Conservation (phyloP, 768 basidiomycete species). For the Podaxis sp. region DNA sequence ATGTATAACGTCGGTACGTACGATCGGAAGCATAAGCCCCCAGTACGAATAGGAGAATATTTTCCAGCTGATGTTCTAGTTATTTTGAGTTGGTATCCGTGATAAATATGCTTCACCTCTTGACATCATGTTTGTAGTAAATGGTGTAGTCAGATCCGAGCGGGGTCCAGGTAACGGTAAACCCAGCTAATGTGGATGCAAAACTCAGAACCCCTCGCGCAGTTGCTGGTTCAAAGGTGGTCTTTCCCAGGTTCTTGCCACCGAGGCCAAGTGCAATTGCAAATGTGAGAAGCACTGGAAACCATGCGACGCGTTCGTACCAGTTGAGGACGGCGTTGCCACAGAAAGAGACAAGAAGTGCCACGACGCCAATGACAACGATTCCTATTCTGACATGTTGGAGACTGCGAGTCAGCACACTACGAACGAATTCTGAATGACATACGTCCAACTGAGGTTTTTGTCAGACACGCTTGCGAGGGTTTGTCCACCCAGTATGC, state of each 20-base stretch:
- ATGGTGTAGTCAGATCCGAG: conserved; percentile 74
- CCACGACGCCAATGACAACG: conserved; percentile 69
- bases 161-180: conserved; percentile 61
- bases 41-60: conserved; percentile 70
- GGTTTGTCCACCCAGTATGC: conserved; percentile 56
- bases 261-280: conserved; percentile 72
- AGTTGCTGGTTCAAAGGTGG: conserved; percentile 52
- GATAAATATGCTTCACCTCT: conserved; percentile 41
- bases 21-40: conserved; percentile 64
- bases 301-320: conserved; percentile 77
- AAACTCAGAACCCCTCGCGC: conserved; percentile 60
- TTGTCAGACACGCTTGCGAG: conserved; percentile 30
- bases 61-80: conserved; percentile 42
- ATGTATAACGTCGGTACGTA: conserved; percentile 19
- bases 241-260: conserved; percentile 62
- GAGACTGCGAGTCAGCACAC: background rate
- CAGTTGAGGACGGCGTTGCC: conserved; percentile 52
- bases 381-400: conserved; percentile 64
- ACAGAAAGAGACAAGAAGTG: conserved; percentile 64
- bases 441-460: conserved; percentile 32
- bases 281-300: conserved; percentile 75
- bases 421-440: background rate
- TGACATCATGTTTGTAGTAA: conserved; percentile 60
- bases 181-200: conserved; percentile 70
- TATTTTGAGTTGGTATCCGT: background rate